Evolutionary conservation across 1,284 basidiomycete species (phyloP), one percentile per base, ranked within the genome.

Genomic region (Pterulicium gracile): DNA sequence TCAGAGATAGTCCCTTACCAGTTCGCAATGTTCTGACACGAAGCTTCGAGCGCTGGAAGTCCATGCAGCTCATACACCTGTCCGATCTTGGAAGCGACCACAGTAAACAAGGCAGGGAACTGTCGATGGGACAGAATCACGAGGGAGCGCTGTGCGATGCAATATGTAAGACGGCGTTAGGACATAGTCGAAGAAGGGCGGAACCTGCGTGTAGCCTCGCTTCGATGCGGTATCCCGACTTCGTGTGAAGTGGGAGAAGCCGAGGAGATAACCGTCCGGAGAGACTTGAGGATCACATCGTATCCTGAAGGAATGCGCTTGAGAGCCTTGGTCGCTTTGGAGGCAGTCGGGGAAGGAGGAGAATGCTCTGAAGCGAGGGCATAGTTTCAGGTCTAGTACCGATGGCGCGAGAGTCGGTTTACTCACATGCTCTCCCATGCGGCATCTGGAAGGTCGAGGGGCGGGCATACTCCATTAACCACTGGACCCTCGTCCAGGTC

Each of bases 301-400:
- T 46, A 87, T 72, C 41, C 82, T 74, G 60, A 88, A 88, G 0
- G 84, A 88, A 57, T 88, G 83, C 2, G 69, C 70, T 56, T 82
- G 75, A 1, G 77, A 76, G 5, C 86, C 78, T 62, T 90, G 72
- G 43, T 86, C 80, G 49, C 88, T 88, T 46, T 88, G 79, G 0
- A 81, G 67, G 0, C 90, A 93, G 57, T 97, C 94, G 0, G 95
- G 95, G 57, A 98, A 93, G 0, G 91, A 82, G 0, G 89, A 92
- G 65, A 98, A 98, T 3, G 93, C 91, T 47, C 92, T 93, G 49
- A 24, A 46, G n/a, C 60, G 18, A 47, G 2, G n/a, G 24, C 42
- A 49, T 34, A 23, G n/a, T 44, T 42, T 43, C 3, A 42, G 44
- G 34, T 22, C 48, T 40, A 48, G 27, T 23, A 34, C 42, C 35